Conservation (phyloP, 768 basidiomycete species). For the Mycena albidolilacea region DNA sequence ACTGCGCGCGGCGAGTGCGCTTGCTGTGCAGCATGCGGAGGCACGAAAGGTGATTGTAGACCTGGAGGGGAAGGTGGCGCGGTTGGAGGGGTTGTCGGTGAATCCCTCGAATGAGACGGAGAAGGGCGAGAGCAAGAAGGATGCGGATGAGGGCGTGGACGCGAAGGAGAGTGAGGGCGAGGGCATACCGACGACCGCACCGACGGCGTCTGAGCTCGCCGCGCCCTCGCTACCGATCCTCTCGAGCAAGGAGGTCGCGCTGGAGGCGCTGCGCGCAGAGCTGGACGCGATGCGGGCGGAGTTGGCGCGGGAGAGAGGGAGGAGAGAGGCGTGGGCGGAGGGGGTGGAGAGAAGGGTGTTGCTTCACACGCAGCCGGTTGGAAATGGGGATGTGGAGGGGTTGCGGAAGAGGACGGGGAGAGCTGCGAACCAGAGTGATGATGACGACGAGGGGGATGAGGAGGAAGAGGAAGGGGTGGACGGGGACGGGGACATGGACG, state of each 20-base stretch:
- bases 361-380: background rate
- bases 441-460: background rate
- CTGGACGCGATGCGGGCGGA: slow-evolving; percentile 31
- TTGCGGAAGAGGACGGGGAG: background rate
- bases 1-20: slow-evolving; percentile 74
- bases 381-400: background rate
- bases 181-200: background rate
- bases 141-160: background rate
- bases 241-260: no score
- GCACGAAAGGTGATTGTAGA: slow-evolving; percentile 79
- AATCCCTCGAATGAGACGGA: no score
- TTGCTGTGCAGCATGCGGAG: slow-evolving; percentile 83
- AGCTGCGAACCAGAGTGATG: background rate
- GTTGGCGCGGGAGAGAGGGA: slow-evolving; percentile 26
- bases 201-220: background rate
- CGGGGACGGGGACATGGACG: slow-evolving; percentile 5
- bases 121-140: no score
- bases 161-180: background rate
- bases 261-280: slow-evolving; percentile 22
- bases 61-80: slow-evolving; percentile 76
- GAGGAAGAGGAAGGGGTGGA: background rate
- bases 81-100: slow-evolving; percentile 63
- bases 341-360: slow-evolving; percentile 24
- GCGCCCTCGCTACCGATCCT: no score
- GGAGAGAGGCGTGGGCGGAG: slow-evolving; percentile 32